These are phyloP conservation scores for Penicillium capsulatum DNA, from an alignment of 2,329 filamentous ascomycete genomes.

Conservation along the genomic window DNA sequence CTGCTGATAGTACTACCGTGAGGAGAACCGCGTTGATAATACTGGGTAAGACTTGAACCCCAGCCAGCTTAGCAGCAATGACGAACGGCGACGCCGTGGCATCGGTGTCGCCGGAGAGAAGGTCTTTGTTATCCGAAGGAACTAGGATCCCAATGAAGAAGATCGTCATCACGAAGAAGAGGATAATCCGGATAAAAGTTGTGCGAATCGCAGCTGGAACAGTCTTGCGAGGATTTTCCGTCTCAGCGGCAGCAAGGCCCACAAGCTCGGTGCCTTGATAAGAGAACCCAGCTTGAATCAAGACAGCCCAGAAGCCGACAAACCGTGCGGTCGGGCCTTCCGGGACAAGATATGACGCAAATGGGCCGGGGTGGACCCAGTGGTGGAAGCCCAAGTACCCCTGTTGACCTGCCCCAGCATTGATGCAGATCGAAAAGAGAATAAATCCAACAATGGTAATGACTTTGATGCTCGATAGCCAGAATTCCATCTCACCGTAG, in stretches of 20 bases:
- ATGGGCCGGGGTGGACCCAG: conserved; percentile 66
- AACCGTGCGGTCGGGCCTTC: conserved; percentile 57
- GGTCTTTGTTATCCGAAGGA: conserved; percentile 54
- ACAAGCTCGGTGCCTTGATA: conserved; percentile 65
- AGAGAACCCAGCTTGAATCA: conserved; percentile 41
- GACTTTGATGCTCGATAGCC: conserved; percentile 72
- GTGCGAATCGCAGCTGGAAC: conserved; percentile 68
- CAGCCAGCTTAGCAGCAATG: conserved; percentile 37
- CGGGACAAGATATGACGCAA: conserved; percentile 59
- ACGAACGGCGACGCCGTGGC: conserved; percentile 39
- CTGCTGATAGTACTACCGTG: conserved; percentile 40
- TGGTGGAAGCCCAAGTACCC: conserved; percentile 72
- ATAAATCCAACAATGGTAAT: conserved; percentile 70
- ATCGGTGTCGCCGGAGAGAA: conserved; percentile 42
- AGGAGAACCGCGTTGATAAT: conserved; percentile 41
- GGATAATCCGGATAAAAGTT: conserved; percentile 70
- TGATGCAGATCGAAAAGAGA: conserved; percentile 71
- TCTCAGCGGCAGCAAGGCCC: conserved; percentile 71
- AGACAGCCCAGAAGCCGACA: conserved; percentile 55
- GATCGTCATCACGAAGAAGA: conserved; percentile 46
- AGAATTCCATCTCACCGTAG: conserved; percentile 76
- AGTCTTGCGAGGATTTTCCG: conserved; percentile 64
- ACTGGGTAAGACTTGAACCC: conserved; percentile 32
- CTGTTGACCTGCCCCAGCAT: conserved; percentile 64
- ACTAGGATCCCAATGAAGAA: conserved; percentile 69